Evolutionary conservation across 2,329 filamentous ascomycete species (phyloP), one percentile per base, ranked within the genome.

Genomic region (Knufia fluminis): DNA sequence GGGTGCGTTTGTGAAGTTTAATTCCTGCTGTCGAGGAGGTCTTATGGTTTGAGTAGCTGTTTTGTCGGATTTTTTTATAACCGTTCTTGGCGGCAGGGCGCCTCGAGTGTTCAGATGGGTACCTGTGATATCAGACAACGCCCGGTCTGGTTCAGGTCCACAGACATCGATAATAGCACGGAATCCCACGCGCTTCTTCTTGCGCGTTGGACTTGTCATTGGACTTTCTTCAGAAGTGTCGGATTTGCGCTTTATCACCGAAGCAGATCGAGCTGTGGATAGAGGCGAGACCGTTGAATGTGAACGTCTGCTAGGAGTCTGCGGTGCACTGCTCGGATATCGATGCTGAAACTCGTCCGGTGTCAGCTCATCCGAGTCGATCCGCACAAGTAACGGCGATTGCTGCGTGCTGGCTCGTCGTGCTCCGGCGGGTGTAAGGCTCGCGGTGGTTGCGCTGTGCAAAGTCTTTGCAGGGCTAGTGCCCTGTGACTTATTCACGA

Each of bases 401-500:
- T 14, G 24, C 19, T 35, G 43, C 28, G 43, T 33, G 17, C 31
- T 35, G 9, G 43, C n/a, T 7, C n/a, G 24, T 19, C 48, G 41
- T 10, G 28, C 8, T 16, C 14, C 17, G 14, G 26, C 39, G 4
- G 48, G 48, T 10, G 48, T 43, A 8, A 50, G 16, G 36, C 28
- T 38, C 4, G 26, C 24, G 3, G 48, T 45, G 3, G 41, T 40
- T 3, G 28, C 41, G 28, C 48, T 50, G 12, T 23, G 41, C 17
- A 31, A 28, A 23, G 48, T 50, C 17, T 39, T 35, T 32, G 39
- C n/a, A 14, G 39, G 39, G 19, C 38, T 44, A 3, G 40, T 50
- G 19, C 41, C 46, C 20, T 50, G 48, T 9, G 48, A 44, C 26
- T 35, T 45, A 38, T 56, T 46, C 3, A 41, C 9, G 26, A 20